A percentile compares a stretch with the other conserved stretches of the same genome.
phyloP scores from a whole-genome alignment of 768 basidiomycete genomes.

The Pholiota conissans region DNA sequence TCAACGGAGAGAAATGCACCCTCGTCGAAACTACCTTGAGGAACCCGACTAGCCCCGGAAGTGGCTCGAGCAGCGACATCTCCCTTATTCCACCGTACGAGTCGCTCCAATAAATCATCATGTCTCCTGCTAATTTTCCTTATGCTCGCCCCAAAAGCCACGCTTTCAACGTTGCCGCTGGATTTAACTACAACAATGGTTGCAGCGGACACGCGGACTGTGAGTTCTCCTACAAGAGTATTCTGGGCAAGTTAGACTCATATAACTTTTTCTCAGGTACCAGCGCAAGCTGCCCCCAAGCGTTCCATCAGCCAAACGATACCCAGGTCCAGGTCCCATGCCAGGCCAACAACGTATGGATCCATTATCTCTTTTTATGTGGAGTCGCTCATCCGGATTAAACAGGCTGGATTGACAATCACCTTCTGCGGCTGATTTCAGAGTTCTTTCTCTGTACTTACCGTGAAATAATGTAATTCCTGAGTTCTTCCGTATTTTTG shows the following conservation, averaged over 20 bases:
- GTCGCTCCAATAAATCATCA: background rate
- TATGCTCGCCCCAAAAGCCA: constrained; percentile 30
- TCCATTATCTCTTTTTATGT: background rate
- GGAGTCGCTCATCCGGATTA: background rate
- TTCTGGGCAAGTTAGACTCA: background rate
- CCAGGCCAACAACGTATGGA: constrained; percentile 33
- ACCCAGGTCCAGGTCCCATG: constrained; percentile 39
- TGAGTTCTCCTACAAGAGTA: background rate
- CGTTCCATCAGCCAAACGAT: constrained; percentile 35
- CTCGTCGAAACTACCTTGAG: constrained; percentile 37
- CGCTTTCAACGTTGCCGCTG: constrained; percentile 37
- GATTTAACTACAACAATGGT: constrained; percentile 43
- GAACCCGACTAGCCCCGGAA: constrained; percentile 16
- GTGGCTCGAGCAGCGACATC: constrained; percentile 18
- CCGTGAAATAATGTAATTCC: no score
- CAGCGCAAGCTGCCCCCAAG: constrained; percentile 31
- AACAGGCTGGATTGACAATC: constrained; percentile 33
- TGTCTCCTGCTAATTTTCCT: background rate
- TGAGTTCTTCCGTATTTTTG: no score
- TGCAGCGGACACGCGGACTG: constrained; percentile 40
- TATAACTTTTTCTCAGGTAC: constrained; percentile 24
- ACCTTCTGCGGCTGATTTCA: constrained; percentile 28
- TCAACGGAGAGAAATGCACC: constrained; percentile 23
- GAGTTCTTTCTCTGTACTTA: no score
- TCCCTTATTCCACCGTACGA: constrained; percentile 8